phyloP scores from a whole-genome alignment of 768 basidiomycete genomes.

The Lactifluus volemus region DNA sequence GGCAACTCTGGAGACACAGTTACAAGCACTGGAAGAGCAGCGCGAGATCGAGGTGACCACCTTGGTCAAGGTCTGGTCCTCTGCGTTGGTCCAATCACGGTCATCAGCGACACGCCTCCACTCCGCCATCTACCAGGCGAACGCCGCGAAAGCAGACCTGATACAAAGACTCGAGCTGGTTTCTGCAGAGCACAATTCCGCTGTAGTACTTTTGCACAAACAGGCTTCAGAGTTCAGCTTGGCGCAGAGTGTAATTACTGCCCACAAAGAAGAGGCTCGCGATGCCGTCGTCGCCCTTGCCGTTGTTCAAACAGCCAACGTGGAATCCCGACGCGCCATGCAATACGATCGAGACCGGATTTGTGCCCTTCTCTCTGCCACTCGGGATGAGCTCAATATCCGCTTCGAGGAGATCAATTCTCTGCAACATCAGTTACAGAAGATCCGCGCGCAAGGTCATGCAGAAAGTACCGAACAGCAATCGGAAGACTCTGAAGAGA shows the following conservation, averaged over 20 bases:
- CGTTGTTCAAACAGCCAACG: conserved; percentile 2
- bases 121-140: neutral
- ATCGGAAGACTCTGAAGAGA: neutral
- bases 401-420: conserved; percentile 8
- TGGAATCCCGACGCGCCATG: neutral
- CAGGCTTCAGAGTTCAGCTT: conserved; percentile 1
- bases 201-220: neutral
- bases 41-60: conserved; percentile 23
- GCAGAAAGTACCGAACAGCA: conserved; percentile 4
- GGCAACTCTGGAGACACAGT: conserved; percentile 35
- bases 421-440: conserved; percentile 12
- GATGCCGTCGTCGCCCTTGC: conserved; percentile 6
- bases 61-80: conserved; percentile 22
- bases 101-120: neutral
- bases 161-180: neutral
- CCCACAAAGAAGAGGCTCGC: conserved; percentile 3
- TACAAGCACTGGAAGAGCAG: conserved; percentile 21
- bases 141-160: neutral
- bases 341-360: conserved; percentile 5
- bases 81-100: conserved; percentile 9
- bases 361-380: conserved; percentile 9
- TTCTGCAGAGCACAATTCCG: neutral
- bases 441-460: conserved; percentile 3
- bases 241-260: neutral
- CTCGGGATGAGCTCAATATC: conserved; percentile 7